Evolutionary conservation across 306 rosid genomes (phyloP).

Genomic region (Prunus davidiana): DNA sequence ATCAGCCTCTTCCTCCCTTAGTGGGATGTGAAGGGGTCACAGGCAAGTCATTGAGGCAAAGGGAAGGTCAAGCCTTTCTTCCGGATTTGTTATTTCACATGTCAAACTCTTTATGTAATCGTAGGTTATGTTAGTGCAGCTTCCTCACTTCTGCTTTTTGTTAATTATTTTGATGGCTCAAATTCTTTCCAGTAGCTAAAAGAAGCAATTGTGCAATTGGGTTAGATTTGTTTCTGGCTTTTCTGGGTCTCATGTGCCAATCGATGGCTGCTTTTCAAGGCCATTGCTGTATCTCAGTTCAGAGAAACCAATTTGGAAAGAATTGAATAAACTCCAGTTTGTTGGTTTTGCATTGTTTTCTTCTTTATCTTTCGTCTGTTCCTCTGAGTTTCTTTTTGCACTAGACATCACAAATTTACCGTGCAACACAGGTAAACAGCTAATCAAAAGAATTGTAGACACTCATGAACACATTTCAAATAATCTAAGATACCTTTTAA

Average conservation of each 20-base stretch:
- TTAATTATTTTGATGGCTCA: neutral
- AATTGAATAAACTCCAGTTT: conserved; percentile 1
- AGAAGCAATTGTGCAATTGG: neutral
- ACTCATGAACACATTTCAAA: neutral
- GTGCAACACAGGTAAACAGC: too few relatives aligned
- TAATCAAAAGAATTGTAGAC: neutral
- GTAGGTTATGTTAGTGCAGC: neutral
- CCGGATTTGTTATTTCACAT: conserved; percentile 33
- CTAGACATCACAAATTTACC: too few relatives aligned
- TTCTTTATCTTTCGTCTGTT: neutral
- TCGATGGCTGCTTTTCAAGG: neutral
- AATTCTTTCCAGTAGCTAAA: neutral
- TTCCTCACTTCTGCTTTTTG: neutral
- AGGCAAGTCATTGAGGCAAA: conserved; percentile 80
- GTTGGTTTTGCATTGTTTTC: neutral
- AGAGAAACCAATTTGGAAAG: neutral
- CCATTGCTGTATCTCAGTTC: neutral
- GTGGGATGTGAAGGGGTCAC: conserved; percentile 34
- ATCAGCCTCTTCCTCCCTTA: conserved; percentile 32
- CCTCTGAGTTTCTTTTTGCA: neutral
- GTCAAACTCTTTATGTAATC: conserved; percentile 7
- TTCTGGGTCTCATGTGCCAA: neutral
- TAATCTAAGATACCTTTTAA: neutral
- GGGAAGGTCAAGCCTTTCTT: conserved; percentile 89
- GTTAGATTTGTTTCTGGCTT: neutral